These are phyloP conservation scores for Xanthoconium separans DNA, from an alignment of 1,284 basidiomycete genomes.

Conservation along the genomic window DNA sequence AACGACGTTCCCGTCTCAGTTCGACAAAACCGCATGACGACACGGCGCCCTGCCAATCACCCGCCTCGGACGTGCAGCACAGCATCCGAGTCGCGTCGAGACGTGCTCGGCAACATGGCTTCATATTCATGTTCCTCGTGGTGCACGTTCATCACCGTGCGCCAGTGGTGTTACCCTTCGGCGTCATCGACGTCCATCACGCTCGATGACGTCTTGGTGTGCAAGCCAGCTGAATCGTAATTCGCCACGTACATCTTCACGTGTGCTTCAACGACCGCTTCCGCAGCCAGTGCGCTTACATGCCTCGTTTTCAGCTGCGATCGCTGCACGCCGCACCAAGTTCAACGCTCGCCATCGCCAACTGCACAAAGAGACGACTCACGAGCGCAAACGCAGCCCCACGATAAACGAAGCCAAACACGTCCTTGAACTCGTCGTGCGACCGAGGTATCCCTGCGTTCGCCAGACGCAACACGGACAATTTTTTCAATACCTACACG, in stretches of 20 bases:
- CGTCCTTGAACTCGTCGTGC: slow-evolving; percentile 61
- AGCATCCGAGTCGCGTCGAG: not conserved
- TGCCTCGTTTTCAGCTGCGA: slow-evolving; percentile 37
- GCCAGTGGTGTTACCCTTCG: not conserved
- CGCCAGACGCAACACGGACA: slow-evolving; percentile 38
- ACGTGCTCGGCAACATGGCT: not conserved
- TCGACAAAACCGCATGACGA: not conserved
- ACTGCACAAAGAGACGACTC: slow-evolving; percentile 18
- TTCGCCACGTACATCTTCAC: slow-evolving; percentile 44
- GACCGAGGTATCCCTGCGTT: slow-evolving; percentile 49
- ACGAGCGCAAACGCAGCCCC: slow-evolving; percentile 59
- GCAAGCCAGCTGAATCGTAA: not conserved
- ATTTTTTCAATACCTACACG: slow-evolving; percentile 44
- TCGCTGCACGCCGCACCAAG: slow-evolving; percentile 34
- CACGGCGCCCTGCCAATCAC: not conserved
- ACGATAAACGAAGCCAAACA: slow-evolving; percentile 51
- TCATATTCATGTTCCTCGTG: not conserved
- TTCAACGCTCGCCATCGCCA: not conserved
- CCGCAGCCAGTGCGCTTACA: slow-evolving; percentile 28
- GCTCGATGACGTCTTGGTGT: not conserved
- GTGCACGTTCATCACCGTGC: not conserved
- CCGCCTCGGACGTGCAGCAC: not conserved
- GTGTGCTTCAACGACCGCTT: slow-evolving; percentile 44
- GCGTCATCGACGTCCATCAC: slow-evolving; percentile 8
- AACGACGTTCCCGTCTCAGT: slow-evolving; percentile 5